These are phyloP conservation scores for Erythrobasidium hasegawianum DNA, from an alignment of 1,284 basidiomycete species.

Conservation along the genomic window DNA sequence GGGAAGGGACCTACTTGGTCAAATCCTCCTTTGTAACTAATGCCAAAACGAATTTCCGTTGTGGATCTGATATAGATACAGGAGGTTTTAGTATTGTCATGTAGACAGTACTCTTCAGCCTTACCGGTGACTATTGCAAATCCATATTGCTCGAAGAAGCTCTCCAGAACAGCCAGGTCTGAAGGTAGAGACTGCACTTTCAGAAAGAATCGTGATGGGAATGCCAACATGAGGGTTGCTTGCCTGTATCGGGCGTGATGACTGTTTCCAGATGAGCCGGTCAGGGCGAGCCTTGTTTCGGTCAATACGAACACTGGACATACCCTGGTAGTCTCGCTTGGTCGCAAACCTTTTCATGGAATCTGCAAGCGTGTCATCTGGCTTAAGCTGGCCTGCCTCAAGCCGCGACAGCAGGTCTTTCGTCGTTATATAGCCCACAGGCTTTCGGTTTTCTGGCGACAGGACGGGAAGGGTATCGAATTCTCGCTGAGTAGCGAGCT, in stretches of 20 bases:
- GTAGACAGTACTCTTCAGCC: too few species aligned
- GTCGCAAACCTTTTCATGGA: constrained; percentile 23
- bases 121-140: constrained; percentile 33
- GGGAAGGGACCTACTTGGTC: constrained; percentile 10
- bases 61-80: constrained; percentile 17
- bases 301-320: not conserved
- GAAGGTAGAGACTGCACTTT: not conserved
- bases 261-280: constrained; percentile 2
- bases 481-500: constrained; percentile 31
- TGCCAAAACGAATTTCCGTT: constrained; percentile 32
- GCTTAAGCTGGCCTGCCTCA: constrained; percentile 13
- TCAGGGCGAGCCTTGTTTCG: not conserved
- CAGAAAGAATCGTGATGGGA: not conserved
- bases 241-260: constrained; percentile 33
- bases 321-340: constrained; percentile 32
- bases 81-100: not conserved
- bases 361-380: constrained; percentile 13
- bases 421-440: constrained; percentile 21
- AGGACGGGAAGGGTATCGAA: constrained; percentile 32
- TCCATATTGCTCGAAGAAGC: constrained; percentile 18
- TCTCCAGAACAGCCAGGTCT: constrained; percentile 30
- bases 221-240: not conserved
- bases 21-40: constrained; percentile 29
- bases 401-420: constrained; percentile 20
- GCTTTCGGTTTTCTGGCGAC: constrained; percentile 29